Conservation (phyloP, 1,284 basidiomycete genomes). For the Malassezia dermatis region DNA sequence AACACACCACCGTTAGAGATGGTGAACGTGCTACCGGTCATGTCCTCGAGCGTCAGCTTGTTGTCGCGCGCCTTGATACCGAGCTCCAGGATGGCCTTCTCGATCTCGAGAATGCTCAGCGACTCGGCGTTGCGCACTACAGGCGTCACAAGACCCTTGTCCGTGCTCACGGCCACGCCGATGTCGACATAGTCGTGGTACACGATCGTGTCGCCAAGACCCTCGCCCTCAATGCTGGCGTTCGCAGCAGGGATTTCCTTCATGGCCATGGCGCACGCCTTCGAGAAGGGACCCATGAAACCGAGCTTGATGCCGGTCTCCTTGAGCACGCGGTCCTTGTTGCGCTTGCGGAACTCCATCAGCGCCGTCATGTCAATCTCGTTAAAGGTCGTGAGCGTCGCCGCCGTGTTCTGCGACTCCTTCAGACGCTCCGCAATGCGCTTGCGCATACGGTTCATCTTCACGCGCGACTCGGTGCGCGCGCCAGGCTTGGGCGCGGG, state of each 20-base stretch:
- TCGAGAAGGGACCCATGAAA: constrained; percentile 95
- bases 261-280: constrained; percentile 72
- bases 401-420: constrained; percentile 93
- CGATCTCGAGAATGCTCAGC: constrained; percentile 80
- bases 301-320: constrained; percentile 91
- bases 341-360: constrained; percentile 84
- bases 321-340: constrained; percentile 88
- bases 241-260: constrained; percentile 90
- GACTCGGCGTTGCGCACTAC: constrained; percentile 82
- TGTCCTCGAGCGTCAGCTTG: constrained; percentile 76
- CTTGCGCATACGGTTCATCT: constrained; percentile 63
- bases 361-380: constrained; percentile 97
- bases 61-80: constrained; percentile 92
- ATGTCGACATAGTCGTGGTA: constrained; percentile 68
- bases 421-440: constrained; percentile 95
- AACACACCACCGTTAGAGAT: constrained; percentile 99
- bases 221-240: constrained; percentile 68
- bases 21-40: constrained; percentile 90
- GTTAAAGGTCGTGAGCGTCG: constrained; percentile 95
- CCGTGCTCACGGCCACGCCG: constrained; percentile 82
- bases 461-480: constrained; percentile 74
- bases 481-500: constrained; percentile 37
- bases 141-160: constrained; percentile 92
- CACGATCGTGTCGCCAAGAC: constrained; percentile 72
- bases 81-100: constrained; percentile 76